phyloP scores from a whole-genome alignment of 768 basidiomycete genomes.

The Mycena amicta region DNA sequence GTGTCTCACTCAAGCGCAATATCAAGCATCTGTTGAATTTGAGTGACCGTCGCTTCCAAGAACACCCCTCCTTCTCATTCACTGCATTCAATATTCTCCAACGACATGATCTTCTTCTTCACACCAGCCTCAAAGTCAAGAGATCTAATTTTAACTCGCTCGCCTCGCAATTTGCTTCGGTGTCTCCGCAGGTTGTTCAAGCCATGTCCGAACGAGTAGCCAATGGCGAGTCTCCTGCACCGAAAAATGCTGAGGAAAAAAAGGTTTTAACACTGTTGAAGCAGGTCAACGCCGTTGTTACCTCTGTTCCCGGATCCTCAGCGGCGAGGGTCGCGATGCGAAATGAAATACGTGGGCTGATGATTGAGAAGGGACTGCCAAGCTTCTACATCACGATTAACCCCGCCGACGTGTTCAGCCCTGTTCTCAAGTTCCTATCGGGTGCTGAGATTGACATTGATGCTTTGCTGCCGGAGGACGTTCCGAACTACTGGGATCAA shows the following conservation, averaged over 20 bases:
- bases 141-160: slow-evolving; percentile 13
- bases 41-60: slow-evolving; percentile 23
- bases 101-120: slow-evolving; percentile 18
- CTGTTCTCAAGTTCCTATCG: not conserved
- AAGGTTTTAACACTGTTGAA: not conserved
- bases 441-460: not conserved
- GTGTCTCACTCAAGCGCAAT: slow-evolving; percentile 24
- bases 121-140: slow-evolving; percentile 26
- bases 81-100: slow-evolving; percentile 33
- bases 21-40: slow-evolving; percentile 24
- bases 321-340: not conserved
- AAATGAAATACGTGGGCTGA: too few species aligned
- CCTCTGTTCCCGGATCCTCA: not conserved
- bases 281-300: not conserved
- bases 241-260: not conserved
- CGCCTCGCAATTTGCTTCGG: slow-evolving; percentile 13
- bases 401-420: too few species aligned
- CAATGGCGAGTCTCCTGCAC: not conserved
- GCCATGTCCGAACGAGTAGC: not conserved
- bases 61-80: slow-evolving; percentile 30
- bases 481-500: not conserved
- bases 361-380: not conserved
- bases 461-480: not conserved
- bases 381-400: not conserved
- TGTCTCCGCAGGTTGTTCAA: slow-evolving; percentile 1